A percentile compares a stretch with the other conserved stretches of the same genome.
Evolutionary conservation across 495 filamentous ascomycete genomes (phyloP).

Genomic region (Hypoxylon crocopeplum): DNA sequence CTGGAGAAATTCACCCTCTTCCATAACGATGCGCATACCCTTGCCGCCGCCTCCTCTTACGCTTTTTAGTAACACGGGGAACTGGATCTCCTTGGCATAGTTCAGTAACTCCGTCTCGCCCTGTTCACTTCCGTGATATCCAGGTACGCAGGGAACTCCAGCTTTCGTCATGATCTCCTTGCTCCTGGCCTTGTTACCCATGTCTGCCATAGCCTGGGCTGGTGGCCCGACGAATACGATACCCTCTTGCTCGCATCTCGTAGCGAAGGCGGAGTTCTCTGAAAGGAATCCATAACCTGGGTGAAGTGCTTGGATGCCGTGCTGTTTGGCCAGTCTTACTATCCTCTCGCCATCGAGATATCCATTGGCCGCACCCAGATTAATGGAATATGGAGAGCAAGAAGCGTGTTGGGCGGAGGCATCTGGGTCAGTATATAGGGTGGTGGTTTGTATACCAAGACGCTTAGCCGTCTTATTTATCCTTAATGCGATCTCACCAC

Average conservation of each 20-base stretch:
- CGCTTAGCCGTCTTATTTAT: conserved; percentile 85
- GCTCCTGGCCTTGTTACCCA: conserved; percentile 91
- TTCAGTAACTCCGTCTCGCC: conserved; percentile 70
- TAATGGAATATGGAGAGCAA: conserved; percentile 80
- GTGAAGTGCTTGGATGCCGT: conserved; percentile 89
- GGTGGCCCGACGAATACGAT: conserved; percentile 95
- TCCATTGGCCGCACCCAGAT: conserved; percentile 78
- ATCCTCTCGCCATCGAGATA: conserved; percentile 95
- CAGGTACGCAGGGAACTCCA: conserved; percentile 93
- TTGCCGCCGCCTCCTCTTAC: conserved; percentile 97
- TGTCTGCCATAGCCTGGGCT: conserved; percentile 89
- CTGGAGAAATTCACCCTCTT: conserved; percentile 75
- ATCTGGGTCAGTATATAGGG: conserved; percentile 94
- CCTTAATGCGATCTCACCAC: conserved; percentile 95
- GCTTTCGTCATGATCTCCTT: conserved; percentile 97
- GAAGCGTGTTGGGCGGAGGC: conserved; percentile 85
- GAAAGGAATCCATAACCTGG: conserved; percentile 97
- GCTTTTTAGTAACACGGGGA: conserved; percentile 94
- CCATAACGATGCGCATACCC: conserved; percentile 93
- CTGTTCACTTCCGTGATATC: conserved; percentile 92
- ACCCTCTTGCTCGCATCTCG: conserved; percentile 87
- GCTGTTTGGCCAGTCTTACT: conserved; percentile 80
- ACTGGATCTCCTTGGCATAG: conserved; percentile 82
- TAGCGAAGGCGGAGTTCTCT: conserved; percentile 92
- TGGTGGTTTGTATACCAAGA: conserved; percentile 92